phyloP scores from a whole-genome alignment of 2,329 filamentous ascomycete species.

The Alternaria consortialis region DNA sequence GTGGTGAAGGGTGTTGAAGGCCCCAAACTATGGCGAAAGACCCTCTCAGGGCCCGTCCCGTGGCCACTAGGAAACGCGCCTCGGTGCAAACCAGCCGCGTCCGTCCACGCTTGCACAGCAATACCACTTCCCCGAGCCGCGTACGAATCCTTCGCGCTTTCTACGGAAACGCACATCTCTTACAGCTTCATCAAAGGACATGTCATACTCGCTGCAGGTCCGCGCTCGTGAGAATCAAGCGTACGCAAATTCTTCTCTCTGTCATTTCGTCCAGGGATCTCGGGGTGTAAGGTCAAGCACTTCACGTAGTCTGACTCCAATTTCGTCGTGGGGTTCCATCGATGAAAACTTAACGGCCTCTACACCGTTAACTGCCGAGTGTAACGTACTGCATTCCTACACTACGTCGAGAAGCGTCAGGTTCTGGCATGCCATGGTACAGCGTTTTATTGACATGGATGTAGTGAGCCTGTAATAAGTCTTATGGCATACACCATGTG shows the following conservation, averaged over 20 bases:
- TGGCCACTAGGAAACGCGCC: neutral
- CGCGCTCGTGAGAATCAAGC: neutral
- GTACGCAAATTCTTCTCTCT: neutral
- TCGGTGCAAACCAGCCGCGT: neutral
- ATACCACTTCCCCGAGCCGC: conserved; percentile 1
- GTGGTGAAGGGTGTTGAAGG: neutral
- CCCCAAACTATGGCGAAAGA: neutral
- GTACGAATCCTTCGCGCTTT: neutral
- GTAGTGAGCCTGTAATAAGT: neutral
- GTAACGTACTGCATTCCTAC: neutral
- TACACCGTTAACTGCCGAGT: neutral
- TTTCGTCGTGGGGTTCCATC: neutral
- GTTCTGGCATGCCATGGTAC: neutral
- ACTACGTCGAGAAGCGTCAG: neutral
- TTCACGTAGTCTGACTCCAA: neutral
- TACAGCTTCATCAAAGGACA: neutral
- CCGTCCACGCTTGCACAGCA: neutral
- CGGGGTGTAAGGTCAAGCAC: neutral
- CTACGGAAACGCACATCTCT: neutral
- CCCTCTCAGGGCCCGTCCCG: conserved; percentile 4
- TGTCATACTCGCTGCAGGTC: neutral
- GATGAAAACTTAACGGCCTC: neutral
- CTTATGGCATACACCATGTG: neutral
- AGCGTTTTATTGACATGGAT: neutral
- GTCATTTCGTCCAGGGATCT: neutral